Percentiles rank a stretch among this genome's conserved stretches.
Conservation (phyloP, 805 yeast genomes). For the Brettanomyces custersianus region DNA sequence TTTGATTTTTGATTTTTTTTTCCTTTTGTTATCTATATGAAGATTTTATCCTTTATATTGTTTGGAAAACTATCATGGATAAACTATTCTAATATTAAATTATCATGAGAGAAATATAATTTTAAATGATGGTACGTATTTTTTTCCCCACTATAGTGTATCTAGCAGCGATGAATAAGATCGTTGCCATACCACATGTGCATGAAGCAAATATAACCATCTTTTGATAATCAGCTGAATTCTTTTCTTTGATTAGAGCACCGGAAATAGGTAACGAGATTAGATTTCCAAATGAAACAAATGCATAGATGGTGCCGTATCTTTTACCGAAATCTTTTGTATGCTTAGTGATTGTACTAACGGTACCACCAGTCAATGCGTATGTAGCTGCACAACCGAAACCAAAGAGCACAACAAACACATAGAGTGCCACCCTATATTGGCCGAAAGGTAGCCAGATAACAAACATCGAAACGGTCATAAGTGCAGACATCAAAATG, state of each 20-base stretch:
- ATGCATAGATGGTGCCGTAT: constrained; percentile 53
- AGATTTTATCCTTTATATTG: too few species aligned
- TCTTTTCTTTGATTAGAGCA: constrained; percentile 29
- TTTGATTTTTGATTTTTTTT: too few species aligned
- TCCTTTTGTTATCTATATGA: too few species aligned
- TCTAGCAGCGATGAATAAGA: constrained; percentile 36
- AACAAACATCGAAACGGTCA: constrained; percentile 31
- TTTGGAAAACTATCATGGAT: too few species aligned
- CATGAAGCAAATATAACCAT: constrained; percentile 19
- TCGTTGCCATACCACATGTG: constrained; percentile 21
- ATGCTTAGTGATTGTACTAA: constrained; percentile 46
- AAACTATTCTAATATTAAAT: too few species aligned
- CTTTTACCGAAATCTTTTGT: constrained; percentile 56
- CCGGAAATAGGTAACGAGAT: constrained; percentile 43
- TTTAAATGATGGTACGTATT: constrained; percentile 11
- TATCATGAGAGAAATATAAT: too few species aligned
- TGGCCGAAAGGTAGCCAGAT: constrained; percentile 29
- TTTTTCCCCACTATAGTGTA: constrained; percentile 35
- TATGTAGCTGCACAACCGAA: constrained; percentile 48
- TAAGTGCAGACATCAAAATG: constrained; percentile 27
- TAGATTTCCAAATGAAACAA: constrained; percentile 41
- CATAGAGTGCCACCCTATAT: constrained; percentile 29
- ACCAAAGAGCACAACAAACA: constrained; percentile 44
- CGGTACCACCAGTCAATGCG: constrained; percentile 52
- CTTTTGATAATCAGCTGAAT: constrained; percentile 14